Conservation (phyloP, 805 yeast species). For the Zygosaccharomyces rouxii region DNA sequence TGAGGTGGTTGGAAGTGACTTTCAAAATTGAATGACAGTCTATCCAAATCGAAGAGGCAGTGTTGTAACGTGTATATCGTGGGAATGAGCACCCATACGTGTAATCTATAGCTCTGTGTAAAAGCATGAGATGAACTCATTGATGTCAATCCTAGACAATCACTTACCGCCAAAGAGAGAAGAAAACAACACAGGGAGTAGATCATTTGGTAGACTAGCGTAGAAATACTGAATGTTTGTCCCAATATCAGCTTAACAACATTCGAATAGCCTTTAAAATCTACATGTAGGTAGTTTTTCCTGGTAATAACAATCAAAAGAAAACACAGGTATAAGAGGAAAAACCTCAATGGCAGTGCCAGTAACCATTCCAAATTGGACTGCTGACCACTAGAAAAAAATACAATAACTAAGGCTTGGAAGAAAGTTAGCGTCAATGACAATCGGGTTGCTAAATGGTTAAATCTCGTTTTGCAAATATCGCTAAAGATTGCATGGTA, state of each 20-base stretch:
- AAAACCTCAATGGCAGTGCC: conserved; percentile 28
- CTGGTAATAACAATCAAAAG: conserved; percentile 38
- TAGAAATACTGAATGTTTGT: conserved; percentile 34
- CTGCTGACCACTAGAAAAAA: conserved; percentile 18
- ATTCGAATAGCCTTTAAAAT: conserved; percentile 30
- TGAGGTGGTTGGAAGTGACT: conserved; percentile 39
- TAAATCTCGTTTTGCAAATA: conserved; percentile 39
- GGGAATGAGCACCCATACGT: conserved; percentile 39
- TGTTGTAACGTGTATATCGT: conserved; percentile 48
- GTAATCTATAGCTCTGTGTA: conserved; percentile 19
- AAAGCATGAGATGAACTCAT: conserved; percentile 12
- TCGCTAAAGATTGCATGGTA: conserved; percentile 40
- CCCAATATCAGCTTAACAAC: conserved; percentile 21
- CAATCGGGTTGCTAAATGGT: conserved; percentile 37
- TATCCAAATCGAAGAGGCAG: conserved; percentile 50
- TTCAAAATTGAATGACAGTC: conserved; percentile 44
- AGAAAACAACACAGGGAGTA: conserved; percentile 22
- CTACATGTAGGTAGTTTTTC: conserved; percentile 40
- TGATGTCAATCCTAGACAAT: conserved; percentile 18
- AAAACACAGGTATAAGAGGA: conserved; percentile 30
- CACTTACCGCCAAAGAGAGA: conserved; percentile 23
- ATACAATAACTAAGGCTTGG: conserved; percentile 25
- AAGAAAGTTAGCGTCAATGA: conserved; percentile 31
- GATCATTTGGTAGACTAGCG: conserved; percentile 23
- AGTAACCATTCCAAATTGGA: conserved; percentile 25